Evolutionary conservation across 2,329 filamentous ascomycete genomes (phyloP).

Genomic region (Penicillium oxalicum): DNA sequence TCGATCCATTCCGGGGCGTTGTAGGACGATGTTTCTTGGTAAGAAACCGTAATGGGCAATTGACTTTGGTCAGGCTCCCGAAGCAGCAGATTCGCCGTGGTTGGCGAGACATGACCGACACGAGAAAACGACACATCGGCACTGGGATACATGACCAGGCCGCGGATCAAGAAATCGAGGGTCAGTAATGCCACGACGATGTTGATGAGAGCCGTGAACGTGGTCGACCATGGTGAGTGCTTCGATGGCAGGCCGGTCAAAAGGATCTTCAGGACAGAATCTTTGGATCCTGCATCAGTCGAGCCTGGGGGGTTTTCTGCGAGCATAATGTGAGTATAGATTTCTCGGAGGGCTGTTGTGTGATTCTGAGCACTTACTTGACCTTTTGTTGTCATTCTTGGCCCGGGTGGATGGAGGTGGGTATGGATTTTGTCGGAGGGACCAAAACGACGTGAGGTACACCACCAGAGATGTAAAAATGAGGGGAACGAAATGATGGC

Average conservation of each 20-base stretch:
- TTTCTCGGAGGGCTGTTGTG: neutral
- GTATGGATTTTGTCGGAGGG: constrained; percentile 11
- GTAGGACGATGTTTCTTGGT: constrained; percentile 37
- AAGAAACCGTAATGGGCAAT: constrained; percentile 69
- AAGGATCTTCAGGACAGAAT: constrained; percentile 55
- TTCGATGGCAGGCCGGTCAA: constrained; percentile 71
- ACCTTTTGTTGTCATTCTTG: constrained; percentile 5
- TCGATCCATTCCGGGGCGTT: constrained; percentile 52
- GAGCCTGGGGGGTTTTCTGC: constrained; percentile 4
- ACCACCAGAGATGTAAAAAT: constrained; percentile 39
- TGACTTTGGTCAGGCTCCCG: constrained; percentile 72
- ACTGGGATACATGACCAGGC: constrained; percentile 61
- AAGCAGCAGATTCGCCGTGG: constrained; percentile 72
- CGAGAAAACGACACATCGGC: constrained; percentile 78
- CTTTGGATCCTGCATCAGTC: constrained; percentile 5
- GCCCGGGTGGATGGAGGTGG: neutral
- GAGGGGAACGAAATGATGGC: constrained; percentile 31
- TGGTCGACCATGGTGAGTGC: constrained; percentile 59
- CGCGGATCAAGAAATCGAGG: constrained; percentile 71
- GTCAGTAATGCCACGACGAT: constrained; percentile 61
- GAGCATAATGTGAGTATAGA: too few relatives aligned
- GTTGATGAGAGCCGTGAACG: constrained; percentile 67
- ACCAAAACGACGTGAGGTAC: constrained; percentile 40
- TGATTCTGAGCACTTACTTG: constrained; percentile 4
- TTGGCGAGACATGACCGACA: constrained; percentile 77